Base-by-base conservation (phyloP, 371 early-diverging fungal species). In the Entomophthora muscae region DNA sequence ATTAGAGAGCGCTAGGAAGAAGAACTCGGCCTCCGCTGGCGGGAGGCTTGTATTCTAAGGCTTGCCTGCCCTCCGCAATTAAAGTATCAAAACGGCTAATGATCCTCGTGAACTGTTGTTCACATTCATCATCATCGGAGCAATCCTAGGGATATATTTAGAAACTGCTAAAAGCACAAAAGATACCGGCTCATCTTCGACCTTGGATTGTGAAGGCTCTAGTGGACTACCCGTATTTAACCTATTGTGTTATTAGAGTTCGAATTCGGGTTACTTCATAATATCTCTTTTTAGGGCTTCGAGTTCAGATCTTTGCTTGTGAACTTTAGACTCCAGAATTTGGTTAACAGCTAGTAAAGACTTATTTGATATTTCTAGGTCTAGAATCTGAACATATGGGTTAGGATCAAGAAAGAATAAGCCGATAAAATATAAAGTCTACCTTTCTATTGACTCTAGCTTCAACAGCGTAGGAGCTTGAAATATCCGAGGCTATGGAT, bases 361-460 rank as follows among this genome's bases (percentile, higher is more conserved):
- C 22, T 61, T 61, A 32, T 61, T 61, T 2, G 61, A 61, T 5
- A 61, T 61, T 22, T 61, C 61, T 10, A 61, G 26, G 22, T 61
- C 61, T 2, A 61, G 42, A 51, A 61, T 61, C 61, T 61, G n/a
- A 5, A 17, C 17, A 10, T 42, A 17, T 42, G 17, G 42, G 13
- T 55, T 55, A 55, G 13, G 21, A 32, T 7, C 23, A 42, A n/a
- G 10, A 32, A 61, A n/a, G 24, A 32, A 23, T 22, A 22, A 3
- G 26, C 31, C 21, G 31, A n/a, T n/a, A n/a, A n/a, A n/a, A n/a
- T n/a, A n/a, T n/a, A n/a, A n/a, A n/a, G n/a, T n/a, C n/a, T 61
- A 61, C 61, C 42, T 61, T 61, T 21, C 61, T 23, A 33, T 61
- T 61, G 42, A 61, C 61, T 33, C 61, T 12, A 28, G 61, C 61